Evolutionary conservation across 345 rosid genomes (phyloP).

Genomic region (Gossypium rotundifolium): DNA sequence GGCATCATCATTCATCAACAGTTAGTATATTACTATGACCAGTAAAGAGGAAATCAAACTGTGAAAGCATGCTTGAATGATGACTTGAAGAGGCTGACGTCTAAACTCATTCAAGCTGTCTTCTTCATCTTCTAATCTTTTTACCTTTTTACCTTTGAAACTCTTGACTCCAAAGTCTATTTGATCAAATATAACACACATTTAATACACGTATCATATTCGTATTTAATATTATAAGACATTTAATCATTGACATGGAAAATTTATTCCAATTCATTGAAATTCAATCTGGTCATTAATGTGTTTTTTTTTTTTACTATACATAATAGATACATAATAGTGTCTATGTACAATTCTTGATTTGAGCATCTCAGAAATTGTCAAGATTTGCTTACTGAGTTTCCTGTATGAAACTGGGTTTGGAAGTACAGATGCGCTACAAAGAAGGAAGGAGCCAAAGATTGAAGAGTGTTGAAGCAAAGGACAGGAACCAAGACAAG

Average conservation of each 20-base stretch:
- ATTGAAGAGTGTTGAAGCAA: slow-evolving; percentile 52
- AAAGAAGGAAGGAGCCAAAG: slow-evolving; percentile 52
- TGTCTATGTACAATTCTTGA: neutral
- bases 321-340: neutral
- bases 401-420: neutral
- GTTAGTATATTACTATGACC: neutral
- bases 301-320: neutral
- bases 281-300: neutral
- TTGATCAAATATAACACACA: no score
- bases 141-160: no score
- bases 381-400: neutral
- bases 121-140: no score
- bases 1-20: neutral
- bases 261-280: neutral
- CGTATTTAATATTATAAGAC: no score
- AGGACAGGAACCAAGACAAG: slow-evolving; percentile 52
- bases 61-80: slow-evolving; percentile 5
- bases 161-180: no score
- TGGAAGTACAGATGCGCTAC: slow-evolving; percentile 6
- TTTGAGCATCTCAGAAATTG: neutral
- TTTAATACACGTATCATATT: no score
- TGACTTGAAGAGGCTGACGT: neutral
- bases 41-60: neutral
- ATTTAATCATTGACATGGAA: neutral
- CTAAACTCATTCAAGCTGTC: no score